A percentile compares a stretch with the other conserved stretches of the same genome.
Evolutionary conservation across 345 rosid species (phyloP).

Genomic region (Stellera chamaejasme): DNA sequence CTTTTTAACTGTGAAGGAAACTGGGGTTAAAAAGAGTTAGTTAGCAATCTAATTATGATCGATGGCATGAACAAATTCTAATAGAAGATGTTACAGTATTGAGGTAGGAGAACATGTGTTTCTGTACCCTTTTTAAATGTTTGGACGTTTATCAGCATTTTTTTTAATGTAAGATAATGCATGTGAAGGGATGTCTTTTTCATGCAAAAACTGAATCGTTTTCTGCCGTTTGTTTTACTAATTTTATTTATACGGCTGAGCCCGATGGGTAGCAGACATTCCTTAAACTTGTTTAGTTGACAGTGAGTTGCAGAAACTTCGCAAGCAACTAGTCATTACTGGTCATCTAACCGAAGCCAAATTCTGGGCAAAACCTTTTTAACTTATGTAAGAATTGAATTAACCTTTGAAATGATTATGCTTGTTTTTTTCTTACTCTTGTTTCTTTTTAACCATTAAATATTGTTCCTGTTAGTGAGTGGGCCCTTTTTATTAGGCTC

Average conservation of each 20-base stretch:
- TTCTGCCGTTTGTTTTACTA: constrained; percentile 8
- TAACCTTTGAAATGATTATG: constrained; percentile 1
- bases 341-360: constrained; percentile 69
- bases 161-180: no score
- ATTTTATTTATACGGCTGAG: background rate
- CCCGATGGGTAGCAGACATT: background rate
- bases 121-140: no score
- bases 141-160: no score
- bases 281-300: constrained; percentile 14
- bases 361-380: constrained; percentile 74
- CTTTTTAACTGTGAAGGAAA: no score
- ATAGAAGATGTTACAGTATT: no score
- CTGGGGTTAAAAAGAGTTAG: no score
- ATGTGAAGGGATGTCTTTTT: no score
- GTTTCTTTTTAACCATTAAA: no score
- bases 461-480: background rate
- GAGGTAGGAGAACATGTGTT: no score
- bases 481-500: background rate
- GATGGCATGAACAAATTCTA: no score
- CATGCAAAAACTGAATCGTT: background rate
- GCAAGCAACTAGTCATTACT: constrained; percentile 53
- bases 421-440: background rate
- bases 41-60: no score
- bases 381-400: constrained; percentile 1
- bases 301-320: constrained; percentile 82